Conservation (phyloP, 106 monocot genomes). For the Amphibolis antarctica region DNA sequence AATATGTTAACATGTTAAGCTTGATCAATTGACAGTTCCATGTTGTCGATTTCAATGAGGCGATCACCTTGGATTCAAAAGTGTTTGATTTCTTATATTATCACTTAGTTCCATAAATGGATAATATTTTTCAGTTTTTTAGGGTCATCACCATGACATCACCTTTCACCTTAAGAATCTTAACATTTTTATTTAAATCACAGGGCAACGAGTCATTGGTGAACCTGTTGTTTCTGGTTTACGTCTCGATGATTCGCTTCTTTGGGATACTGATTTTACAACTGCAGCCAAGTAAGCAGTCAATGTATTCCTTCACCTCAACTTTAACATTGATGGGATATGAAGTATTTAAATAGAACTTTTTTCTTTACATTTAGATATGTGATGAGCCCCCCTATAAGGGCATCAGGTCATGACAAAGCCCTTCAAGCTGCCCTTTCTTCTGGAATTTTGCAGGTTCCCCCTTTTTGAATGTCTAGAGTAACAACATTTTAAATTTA, state of each 20-base stretch:
- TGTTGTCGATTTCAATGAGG: too few relatives aligned
- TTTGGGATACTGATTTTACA: slow-evolving; percentile 88
- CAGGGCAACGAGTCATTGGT: slow-evolving; percentile 91
- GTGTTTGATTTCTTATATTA: too few relatives aligned
- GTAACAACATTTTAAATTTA: not conserved
- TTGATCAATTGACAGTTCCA: too few relatives aligned
- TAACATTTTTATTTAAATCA: slow-evolving; percentile 8
- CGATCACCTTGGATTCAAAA: too few relatives aligned
- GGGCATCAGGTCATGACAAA: slow-evolving; percentile 69
- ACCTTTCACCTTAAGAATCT: too few relatives aligned
- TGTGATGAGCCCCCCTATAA: slow-evolving; percentile 98
- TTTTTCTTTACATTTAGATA: slow-evolving; percentile 32
- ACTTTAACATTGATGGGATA: not conserved
- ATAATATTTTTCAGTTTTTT: too few relatives aligned
- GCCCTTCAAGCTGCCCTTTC: slow-evolving; percentile 93
- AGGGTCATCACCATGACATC: too few relatives aligned
- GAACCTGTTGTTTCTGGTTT: slow-evolving; percentile 98
- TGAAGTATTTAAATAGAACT: not conserved
- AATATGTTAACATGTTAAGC: too few relatives aligned
- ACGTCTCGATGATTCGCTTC: slow-evolving; percentile 78
- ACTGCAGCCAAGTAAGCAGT: slow-evolving; percentile 69
- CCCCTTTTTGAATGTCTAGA: not conserved
- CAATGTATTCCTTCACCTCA: not conserved
- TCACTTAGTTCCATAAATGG: too few relatives aligned
- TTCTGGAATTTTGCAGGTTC: slow-evolving; percentile 75